These are phyloP conservation scores for Sclerotinia sclerotiorum DNA, from an alignment of 2,329 filamentous ascomycete genomes.

Conservation along the genomic window DNA sequence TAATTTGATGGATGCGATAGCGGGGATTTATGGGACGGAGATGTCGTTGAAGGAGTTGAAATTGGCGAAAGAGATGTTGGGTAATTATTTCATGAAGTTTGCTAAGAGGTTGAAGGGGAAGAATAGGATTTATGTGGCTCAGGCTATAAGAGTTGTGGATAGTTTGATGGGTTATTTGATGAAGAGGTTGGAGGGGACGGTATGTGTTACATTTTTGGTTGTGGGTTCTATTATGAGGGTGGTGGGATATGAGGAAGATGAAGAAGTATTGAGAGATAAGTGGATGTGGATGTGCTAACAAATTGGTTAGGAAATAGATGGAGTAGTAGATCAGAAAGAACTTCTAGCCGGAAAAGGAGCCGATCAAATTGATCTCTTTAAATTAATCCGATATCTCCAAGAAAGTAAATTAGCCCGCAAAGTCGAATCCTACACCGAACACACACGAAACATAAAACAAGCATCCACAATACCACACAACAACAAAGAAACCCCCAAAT, in stretches of 20 bases:
- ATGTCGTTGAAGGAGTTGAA: slow-evolving; percentile 72
- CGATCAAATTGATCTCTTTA: slow-evolving; percentile 93
- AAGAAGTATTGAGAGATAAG: background rate
- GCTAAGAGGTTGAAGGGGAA: slow-evolving; percentile 85
- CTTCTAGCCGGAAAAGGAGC: slow-evolving; percentile 81
- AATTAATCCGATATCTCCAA: slow-evolving; percentile 82
- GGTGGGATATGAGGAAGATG: background rate
- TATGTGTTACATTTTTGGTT: slow-evolving; percentile 35
- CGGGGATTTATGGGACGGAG: slow-evolving; percentile 79
- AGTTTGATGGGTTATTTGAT: slow-evolving; percentile 72
- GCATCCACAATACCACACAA: slow-evolving; percentile 19
- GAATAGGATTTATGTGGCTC: slow-evolving; percentile 87
- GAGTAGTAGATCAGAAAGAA: slow-evolving; percentile 66
- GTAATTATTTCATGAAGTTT: slow-evolving; percentile 81
- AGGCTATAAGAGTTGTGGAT: slow-evolving; percentile 79
- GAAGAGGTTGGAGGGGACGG: slow-evolving; percentile 50
- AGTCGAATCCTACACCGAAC: slow-evolving; percentile 80
- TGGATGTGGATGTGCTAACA: background rate
- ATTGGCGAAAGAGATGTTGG: slow-evolving; percentile 71
- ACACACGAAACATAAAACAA: slow-evolving; percentile 45
- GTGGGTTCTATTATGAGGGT: background rate
- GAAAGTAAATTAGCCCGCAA: slow-evolving; percentile 93
- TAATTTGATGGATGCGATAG: slow-evolving; percentile 94
- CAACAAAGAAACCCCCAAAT: slow-evolving; percentile 11
- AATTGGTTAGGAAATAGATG: slow-evolving; percentile 51